Evolutionary conservation across 495 filamentous ascomycete genomes (phyloP).

Genomic region (Cladorrhinum samala): DNA sequence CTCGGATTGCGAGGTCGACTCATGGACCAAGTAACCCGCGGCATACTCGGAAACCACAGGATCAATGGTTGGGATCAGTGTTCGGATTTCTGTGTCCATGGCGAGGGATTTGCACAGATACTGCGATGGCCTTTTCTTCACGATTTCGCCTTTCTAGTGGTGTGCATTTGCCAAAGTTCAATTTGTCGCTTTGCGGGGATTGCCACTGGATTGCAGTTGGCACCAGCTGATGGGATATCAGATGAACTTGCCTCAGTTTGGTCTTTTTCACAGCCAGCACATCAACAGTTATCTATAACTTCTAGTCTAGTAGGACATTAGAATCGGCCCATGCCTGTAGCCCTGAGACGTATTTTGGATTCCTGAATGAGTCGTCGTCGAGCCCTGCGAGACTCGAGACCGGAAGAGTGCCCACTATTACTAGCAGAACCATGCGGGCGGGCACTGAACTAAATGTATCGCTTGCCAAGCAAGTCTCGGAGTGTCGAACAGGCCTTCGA

Average conservation of each 20-base stretch:
- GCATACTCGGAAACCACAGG: slow-evolving; percentile 89
- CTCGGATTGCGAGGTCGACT: slow-evolving; percentile 71
- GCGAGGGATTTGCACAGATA: slow-evolving; percentile 11
- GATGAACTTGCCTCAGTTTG: background rate
- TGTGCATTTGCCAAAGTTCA: background rate
- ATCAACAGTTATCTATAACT: background rate
- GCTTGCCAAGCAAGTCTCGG: no score
- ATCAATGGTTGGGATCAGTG: slow-evolving; percentile 82
- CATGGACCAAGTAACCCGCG: slow-evolving; percentile 89
- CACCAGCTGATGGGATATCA: background rate
- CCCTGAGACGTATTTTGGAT: no score
- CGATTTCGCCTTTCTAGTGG: background rate
- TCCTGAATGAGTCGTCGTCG: no score
- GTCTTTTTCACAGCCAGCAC: background rate
- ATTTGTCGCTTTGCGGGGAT: slow-evolving; percentile 1
- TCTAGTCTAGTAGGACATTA: no score
- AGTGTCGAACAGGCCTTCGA: no score
- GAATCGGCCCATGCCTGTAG: no score
- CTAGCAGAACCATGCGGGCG: no score
- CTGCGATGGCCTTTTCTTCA: background rate
- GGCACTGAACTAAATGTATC: no score
- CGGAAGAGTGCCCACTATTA: no score
- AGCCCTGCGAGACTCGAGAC: no score
- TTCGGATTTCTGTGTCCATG: slow-evolving; percentile 91
- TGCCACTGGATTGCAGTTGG: background rate